These are phyloP conservation scores for Candida easanensis DNA, from an alignment of 805 yeast genomes.

Conservation along the genomic window DNA sequence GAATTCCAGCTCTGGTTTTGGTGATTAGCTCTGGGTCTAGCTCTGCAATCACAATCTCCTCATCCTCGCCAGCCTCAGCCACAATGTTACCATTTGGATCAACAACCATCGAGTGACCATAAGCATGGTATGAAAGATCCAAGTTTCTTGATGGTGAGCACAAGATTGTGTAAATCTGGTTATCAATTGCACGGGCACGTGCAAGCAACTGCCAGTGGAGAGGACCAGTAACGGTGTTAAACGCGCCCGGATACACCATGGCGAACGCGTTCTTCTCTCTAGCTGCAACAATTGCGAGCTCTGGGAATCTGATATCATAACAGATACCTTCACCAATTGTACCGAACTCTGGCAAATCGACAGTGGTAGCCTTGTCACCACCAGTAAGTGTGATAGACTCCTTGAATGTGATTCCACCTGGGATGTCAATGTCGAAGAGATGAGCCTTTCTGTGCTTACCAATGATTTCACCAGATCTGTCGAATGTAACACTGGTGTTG, in stretches of 20 bases:
- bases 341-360: slow-evolving; percentile 34
- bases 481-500: slow-evolving; percentile 76
- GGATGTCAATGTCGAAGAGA: slow-evolving; percentile 89
- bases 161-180: slow-evolving; percentile 66
- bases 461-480: slow-evolving; percentile 73
- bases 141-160: slow-evolving; percentile 90
- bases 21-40: slow-evolving; percentile 60
- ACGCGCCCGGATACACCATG: slow-evolving; percentile 84
- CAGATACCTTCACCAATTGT: slow-evolving; percentile 84
- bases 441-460: slow-evolving; percentile 92
- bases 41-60: slow-evolving; percentile 72
- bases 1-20: slow-evolving; percentile 61
- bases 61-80: slow-evolving; percentile 79
- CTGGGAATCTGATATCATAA: slow-evolving; percentile 83
- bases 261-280: slow-evolving; percentile 64
- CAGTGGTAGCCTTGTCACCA: slow-evolving; percentile 79
- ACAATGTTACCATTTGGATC: slow-evolving; percentile 62
- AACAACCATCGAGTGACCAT: slow-evolving; percentile 66
- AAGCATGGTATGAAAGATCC: slow-evolving; percentile 54
- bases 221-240: slow-evolving; percentile 86
- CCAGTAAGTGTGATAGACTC: slow-evolving; percentile 78
- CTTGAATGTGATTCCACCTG: slow-evolving; percentile 86
- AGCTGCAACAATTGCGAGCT: slow-evolving; percentile 69
- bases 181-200: slow-evolving; percentile 71
- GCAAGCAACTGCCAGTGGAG: slow-evolving; percentile 80